Evolutionary conservation across 169 alveolate species (phyloP).

Genomic region (Cyclospora cayetanensis): DNA sequence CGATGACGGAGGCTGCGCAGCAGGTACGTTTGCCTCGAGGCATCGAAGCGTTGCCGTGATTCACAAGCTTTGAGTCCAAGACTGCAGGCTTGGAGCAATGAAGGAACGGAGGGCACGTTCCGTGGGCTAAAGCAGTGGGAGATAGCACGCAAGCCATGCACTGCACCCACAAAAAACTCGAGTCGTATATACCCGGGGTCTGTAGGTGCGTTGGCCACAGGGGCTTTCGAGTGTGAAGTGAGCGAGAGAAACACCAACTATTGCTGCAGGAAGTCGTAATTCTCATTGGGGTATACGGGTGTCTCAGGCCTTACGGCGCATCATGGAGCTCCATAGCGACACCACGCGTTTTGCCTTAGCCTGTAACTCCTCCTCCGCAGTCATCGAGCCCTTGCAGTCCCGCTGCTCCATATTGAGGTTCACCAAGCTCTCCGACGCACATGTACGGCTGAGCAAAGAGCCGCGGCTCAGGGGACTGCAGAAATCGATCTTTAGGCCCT

Average conservation of each 20-base stretch:
- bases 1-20: slow-evolving; percentile 99
- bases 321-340: slow-evolving; percentile 97
- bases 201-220: no score
- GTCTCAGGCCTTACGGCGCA: slow-evolving; percentile 94
- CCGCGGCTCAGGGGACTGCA: no score
- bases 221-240: no score
- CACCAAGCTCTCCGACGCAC: slow-evolving; percentile 94
- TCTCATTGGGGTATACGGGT: not conserved
- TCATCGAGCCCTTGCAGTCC: slow-evolving; percentile 99
- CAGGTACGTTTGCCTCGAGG: slow-evolving; percentile 81
- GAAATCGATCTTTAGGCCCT: no score
- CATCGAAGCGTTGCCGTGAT: no score
- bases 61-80: no score
- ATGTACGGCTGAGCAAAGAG: slow-evolving; percentile 74
- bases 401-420: slow-evolving; percentile 99
- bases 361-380: slow-evolving; percentile 98
- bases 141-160: no score
- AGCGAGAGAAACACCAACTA: no score
- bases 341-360: slow-evolving; percentile 99
- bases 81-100: no score
- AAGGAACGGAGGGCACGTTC: not conserved
- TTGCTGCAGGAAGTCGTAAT: no score
- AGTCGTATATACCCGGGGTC: no score
- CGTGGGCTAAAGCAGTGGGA: not conserved
- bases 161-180: no score